phyloP scores from a whole-genome alignment of 148 eudicot species.

The Dysphania ambrosioides region DNA sequence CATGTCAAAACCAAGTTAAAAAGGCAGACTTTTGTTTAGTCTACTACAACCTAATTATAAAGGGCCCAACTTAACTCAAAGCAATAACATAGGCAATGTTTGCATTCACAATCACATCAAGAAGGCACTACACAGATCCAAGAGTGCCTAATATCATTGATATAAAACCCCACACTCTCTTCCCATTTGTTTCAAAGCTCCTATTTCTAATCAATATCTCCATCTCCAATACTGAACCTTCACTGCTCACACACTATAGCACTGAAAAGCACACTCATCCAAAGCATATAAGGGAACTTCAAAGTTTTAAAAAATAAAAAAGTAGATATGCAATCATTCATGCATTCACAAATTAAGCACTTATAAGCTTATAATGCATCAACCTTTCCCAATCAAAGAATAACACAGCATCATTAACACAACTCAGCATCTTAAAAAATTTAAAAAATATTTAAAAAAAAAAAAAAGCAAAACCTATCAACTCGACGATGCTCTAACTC shows the following conservation, averaged over 20 bases:
- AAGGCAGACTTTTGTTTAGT: not conserved
- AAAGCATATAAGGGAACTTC: not conserved
- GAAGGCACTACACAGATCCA: not conserved
- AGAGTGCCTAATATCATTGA: not conserved
- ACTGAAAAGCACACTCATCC: not conserved
- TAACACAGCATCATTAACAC: not conserved
- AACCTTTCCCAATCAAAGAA: too few relatives aligned
- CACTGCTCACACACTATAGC: conserved; percentile 7
- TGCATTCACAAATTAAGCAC: not conserved
- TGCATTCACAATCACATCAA: not conserved
- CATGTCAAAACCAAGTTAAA: not conserved
- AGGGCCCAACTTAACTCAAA: not conserved
- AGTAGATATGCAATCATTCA: not conserved
- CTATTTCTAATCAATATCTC: not conserved
- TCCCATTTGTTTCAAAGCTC: not conserved
- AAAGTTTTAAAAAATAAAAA: not conserved
- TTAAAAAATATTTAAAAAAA: too few relatives aligned
- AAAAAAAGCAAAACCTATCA: conserved; percentile 50
- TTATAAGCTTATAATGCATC: not conserved
- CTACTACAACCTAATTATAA: not conserved
- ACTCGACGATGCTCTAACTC: conserved; percentile 70
- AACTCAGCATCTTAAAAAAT: not conserved
- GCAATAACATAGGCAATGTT: not conserved
- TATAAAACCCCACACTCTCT: not conserved
- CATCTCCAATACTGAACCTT: too few relatives aligned